Base-by-base conservation (phyloP, 352 stramenopile genomes). In the Thraustochytrium sp. region DNA sequence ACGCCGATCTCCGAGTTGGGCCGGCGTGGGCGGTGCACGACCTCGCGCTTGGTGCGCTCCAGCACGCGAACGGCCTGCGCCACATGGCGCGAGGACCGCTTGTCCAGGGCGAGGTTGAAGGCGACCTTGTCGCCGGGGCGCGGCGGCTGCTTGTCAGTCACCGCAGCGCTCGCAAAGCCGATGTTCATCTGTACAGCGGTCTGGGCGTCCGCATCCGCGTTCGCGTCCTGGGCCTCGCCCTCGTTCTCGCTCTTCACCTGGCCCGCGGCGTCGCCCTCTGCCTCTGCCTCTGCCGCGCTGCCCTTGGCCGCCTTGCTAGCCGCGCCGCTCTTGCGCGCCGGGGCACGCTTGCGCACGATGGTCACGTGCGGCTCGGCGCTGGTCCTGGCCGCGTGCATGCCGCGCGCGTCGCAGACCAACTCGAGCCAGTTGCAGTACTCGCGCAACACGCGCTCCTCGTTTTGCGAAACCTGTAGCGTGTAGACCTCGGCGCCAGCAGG, bases 381-480 rank as follows among this genome's bases (percentile, higher is more conserved):
- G 11, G 62, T 36, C 37, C 53, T 54, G 37, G 51, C 40, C 23
- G 11, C 13, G 4, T 54, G 40, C 37, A 26, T 34, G 16, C 36
- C 8, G 18, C 53, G 51, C 11, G 29, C 23, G 37, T 75, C 62
- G 29, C 37, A 75, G 31, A 54, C 48, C 8, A 80, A 42, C 21
- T n/a, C 68, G 8, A 80, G 68, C 68, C 68, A 80, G 9, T 9
- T 13, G 53, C 68, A 80, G 29, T 80, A 80, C 18, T 80, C 68
- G 44, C 46, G 42, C 5, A 80, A 42, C n/a, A 80, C 13, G 42
- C 48, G 31, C 51, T 80, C 68, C 26, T 72, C 48, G 51, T 80
- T 80, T 44, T 46, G 31, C n/a, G 44, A 64, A 16, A 80, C 51
- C 9, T 64, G 68, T 3, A 80, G 16, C 29, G 48, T 53, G n/a